Base-by-base conservation (phyloP, 495 filamentous ascomycete genomes). In the Chaetomidium leptoderma region DNA sequence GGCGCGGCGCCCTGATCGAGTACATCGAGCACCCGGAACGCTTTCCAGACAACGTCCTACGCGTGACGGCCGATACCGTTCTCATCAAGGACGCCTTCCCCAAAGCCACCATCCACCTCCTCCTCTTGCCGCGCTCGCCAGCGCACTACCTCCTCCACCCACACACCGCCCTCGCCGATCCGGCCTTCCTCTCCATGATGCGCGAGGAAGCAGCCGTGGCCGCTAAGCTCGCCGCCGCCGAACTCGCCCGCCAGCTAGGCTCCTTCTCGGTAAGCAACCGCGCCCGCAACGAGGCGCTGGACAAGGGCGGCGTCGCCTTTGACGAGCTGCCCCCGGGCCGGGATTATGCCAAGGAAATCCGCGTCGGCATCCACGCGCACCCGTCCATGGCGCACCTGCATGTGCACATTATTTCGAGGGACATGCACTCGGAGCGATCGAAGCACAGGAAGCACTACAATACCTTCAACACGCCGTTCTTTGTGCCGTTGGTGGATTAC, bases 301-400 rank as follows among this genome's bases (percentile, higher is more conserved):
- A 10, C 23, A 72, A 74, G n/a, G 59, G 60, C 5, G 72, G 70
- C 44, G 11, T 53, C 56, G 23, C 72, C 60, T 60, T 66, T 4
- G 74, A 77, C 23, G 68, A 78, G 32, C 71, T 90, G 17, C 90
- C 91, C 0, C 58, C 65, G 0, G 91, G 91, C 1, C 75, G 92
- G 19, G 84, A 96, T 67, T 98, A 90, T 88, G 74, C 78, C 37
- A 69, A 69, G n/a, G 90, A 93, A 26, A 78, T 97, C 53, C 79
- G 83, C 40, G 79, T 84, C 16, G 93, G 93, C 21, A 76, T 95
- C 0, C 93, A 98, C 73, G 87, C 88, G 3, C 79, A 83, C 54
- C 93, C 93, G n/a, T 88, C 83, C 19, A 96, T 98, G 93, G 86
- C 83, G 53, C 90, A 97, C 72, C 70, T 98, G 53, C 93, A 98